A percentile compares a stretch with the other conserved stretches of the same genome.
phyloP scores from a whole-genome alignment of 139 green algal genomes.

The Coccomyxa sp. region DNA sequence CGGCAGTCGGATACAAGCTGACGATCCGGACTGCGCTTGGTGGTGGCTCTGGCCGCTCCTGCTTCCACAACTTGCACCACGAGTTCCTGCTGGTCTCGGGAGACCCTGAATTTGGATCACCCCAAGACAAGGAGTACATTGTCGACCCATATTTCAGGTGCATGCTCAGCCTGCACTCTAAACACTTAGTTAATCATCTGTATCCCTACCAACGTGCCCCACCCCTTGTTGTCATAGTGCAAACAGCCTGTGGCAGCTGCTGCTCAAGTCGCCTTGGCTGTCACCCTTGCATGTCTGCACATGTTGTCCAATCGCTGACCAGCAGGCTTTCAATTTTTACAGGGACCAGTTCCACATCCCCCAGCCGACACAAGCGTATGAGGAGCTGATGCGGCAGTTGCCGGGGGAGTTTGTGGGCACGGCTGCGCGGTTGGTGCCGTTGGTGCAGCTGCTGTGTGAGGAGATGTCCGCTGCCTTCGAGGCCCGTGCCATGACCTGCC shows the following conservation, averaged over 20 bases:
- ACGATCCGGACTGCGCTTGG: slow-evolving; percentile 37
- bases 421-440: slow-evolving; percentile 27
- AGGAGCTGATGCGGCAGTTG: slow-evolving; percentile 32
- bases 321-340: background rate
- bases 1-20: slow-evolving; percentile 33
- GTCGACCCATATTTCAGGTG: slow-evolving; percentile 33
- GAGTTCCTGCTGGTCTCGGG: slow-evolving; percentile 39
- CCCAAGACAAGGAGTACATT: slow-evolving; percentile 25
- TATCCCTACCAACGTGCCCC: background rate
- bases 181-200: background rate
- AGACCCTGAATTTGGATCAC: background rate
- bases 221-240: background rate
- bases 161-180: background rate
- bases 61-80: slow-evolving; percentile 49
- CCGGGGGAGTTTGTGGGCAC: slow-evolving; percentile 52
- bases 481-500: slow-evolving; percentile 24
- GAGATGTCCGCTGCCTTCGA: slow-evolving; percentile 50
- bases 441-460: slow-evolving; percentile 41
- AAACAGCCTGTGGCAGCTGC: no score
- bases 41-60: slow-evolving; percentile 26
- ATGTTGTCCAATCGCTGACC: background rate
- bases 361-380: slow-evolving; percentile 30
- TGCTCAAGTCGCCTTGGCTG: background rate
- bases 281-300: background rate
- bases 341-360: slow-evolving; percentile 49